These are phyloP conservation scores for Globisporangium yorkense DNA, from an alignment of 352 stramenopile species.

Conservation along the genomic window DNA sequence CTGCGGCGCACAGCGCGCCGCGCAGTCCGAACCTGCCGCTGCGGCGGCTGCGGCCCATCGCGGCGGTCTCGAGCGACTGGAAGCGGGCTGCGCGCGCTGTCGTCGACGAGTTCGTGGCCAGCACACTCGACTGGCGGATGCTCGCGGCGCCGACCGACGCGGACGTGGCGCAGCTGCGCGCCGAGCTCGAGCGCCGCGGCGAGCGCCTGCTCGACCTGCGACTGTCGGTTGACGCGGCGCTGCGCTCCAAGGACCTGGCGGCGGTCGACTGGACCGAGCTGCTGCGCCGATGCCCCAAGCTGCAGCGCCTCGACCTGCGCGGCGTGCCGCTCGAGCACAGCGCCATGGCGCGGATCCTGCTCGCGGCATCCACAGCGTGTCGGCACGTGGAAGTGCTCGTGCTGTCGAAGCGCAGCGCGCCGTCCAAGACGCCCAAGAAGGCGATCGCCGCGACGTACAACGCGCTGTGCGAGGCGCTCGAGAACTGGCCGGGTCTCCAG, in stretches of 20 bases:
- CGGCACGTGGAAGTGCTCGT: constrained; percentile 12
- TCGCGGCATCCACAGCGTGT: constrained; percentile 8
- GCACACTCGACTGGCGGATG: constrained; percentile 2
- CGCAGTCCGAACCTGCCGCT: constrained; percentile 8
- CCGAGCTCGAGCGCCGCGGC: constrained; percentile 5
- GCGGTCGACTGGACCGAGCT: constrained; percentile 12
- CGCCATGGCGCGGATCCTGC: constrained; percentile 6
- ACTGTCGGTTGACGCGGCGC: neutral
- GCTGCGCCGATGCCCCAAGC: constrained; percentile 5
- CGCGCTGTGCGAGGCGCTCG: constrained; percentile 14
- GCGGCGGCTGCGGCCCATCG: constrained; percentile 1
- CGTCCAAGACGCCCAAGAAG: constrained; percentile 1
- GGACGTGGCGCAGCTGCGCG: neutral
- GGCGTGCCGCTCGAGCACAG: constrained; percentile 16
- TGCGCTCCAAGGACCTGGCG: constrained; percentile 4
- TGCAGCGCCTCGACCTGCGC: constrained; percentile 20
- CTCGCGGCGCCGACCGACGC: neutral
- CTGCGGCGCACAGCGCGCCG: neutral
- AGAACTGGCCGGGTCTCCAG: constrained; percentile 10
- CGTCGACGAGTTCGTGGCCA: neutral
- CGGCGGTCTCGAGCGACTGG: constrained; percentile 3
- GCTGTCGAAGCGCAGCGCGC: constrained; percentile 11
- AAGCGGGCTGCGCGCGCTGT: constrained; percentile 1
- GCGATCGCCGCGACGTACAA: constrained; percentile 2
- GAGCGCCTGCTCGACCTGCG: constrained; percentile 7